Percentiles rank a stretch among this genome's conserved stretches.
These are phyloP conservation scores for Volvox carteri DNA, from an alignment of 163 green algal genomes.

Conservation along the genomic window DNA sequence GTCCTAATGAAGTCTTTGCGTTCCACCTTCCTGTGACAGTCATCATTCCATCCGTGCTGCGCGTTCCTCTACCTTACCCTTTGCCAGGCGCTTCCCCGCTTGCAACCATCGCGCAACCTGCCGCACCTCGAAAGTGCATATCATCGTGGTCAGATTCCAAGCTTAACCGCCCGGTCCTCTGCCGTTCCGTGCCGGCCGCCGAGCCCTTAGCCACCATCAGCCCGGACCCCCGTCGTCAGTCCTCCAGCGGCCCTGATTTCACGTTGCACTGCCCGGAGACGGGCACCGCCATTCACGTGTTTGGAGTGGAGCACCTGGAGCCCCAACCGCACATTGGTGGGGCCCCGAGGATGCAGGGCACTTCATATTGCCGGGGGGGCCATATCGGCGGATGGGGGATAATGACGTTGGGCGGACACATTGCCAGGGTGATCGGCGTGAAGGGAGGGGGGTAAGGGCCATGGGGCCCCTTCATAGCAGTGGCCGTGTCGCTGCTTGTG, in stretches of 20 bases:
- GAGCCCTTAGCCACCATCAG: background rate
- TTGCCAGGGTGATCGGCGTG: too few species aligned
- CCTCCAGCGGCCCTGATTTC: conserved; percentile 9
- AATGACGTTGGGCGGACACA: too few species aligned
- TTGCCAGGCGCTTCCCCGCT: background rate
- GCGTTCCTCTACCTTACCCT: background rate
- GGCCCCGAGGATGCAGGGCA: conserved; percentile 28
- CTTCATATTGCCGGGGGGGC: too few species aligned
- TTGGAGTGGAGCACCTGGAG: conserved; percentile 75
- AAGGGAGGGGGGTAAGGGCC: too few species aligned
- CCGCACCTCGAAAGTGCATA: too few species aligned
- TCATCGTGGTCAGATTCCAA: too few species aligned
- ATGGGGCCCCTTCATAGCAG: too few species aligned
- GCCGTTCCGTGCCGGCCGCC: background rate
- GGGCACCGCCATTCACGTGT: conserved; percentile 65
- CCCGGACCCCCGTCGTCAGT: background rate
- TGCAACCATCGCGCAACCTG: too few species aligned
- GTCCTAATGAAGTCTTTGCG: background rate
- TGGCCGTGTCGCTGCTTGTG: too few species aligned
- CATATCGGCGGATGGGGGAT: too few species aligned
- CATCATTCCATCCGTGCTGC: background rate
- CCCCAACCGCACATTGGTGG: conserved; percentile 70
- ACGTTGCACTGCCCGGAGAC: conserved; percentile 21
- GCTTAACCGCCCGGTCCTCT: background rate
- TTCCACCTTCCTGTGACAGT: background rate